Conservation (phyloP, 257 asterid species). For the Scutellaria barbata region DNA sequence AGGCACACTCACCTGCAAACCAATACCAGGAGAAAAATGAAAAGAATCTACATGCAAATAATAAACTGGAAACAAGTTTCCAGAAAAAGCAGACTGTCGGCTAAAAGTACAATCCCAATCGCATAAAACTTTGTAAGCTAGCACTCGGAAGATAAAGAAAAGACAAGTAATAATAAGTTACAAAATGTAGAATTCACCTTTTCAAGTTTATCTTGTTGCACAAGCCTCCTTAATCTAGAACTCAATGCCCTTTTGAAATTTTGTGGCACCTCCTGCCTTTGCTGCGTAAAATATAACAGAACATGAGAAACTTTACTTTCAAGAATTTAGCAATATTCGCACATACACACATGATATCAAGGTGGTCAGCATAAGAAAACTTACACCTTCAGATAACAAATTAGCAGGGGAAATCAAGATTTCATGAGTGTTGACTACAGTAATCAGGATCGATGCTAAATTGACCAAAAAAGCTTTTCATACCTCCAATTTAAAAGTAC, state of each 20-base stretch:
- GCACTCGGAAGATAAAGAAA: neutral
- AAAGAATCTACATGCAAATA: neutral
- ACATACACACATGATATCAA: slow-evolving; percentile 3
- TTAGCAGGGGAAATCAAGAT: neutral
- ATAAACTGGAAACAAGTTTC: neutral
- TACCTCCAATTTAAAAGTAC: neutral
- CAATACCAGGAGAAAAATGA: neutral
- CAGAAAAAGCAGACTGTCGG: neutral
- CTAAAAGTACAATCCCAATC: neutral
- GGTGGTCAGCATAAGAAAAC: slow-evolving; percentile 13
- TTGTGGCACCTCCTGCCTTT: slow-evolving; percentile 75
- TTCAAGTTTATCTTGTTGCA: slow-evolving; percentile 82
- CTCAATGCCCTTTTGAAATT: slow-evolving; percentile 76
- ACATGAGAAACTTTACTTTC: neutral
- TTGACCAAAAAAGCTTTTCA: neutral
- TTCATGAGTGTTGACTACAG: slow-evolving; percentile 20
- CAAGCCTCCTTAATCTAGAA: slow-evolving; percentile 87
- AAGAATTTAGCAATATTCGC: slow-evolving; percentile 10
- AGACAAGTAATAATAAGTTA: slow-evolving; percentile 7
- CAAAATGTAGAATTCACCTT: slow-evolving; percentile 54
- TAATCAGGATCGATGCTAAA: neutral
- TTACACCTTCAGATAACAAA: slow-evolving; percentile 10
- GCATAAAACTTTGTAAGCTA: slow-evolving; percentile 19
- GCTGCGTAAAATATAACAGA: slow-evolving; percentile 53
- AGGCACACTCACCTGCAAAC: slow-evolving; percentile 15